Evolutionary conservation across 768 basidiomycete species (phyloP).

Genomic region (Russula virescens): DNA sequence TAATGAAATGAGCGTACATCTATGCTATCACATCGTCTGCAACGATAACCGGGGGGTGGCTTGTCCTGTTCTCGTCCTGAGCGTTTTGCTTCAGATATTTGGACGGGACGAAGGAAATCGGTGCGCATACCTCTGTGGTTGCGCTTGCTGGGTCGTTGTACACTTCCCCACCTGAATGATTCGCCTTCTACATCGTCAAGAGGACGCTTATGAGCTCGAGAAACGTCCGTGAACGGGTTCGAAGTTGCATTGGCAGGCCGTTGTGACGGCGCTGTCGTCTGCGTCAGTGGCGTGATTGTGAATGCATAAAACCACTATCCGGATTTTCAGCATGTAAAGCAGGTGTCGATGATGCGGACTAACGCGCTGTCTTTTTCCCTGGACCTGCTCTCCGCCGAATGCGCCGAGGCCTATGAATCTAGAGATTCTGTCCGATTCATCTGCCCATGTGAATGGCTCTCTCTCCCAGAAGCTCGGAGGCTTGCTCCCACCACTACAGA

Average conservation of each 20-base stretch:
- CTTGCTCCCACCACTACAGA: conserved; percentile 60
- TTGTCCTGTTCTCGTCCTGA: conserved; percentile 42
- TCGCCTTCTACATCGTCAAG: conserved; percentile 43
- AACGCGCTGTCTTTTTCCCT: conserved; percentile 80
- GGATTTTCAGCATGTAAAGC: conserved; percentile 7
- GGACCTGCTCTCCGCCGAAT: conserved; percentile 61
- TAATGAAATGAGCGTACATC: conserved; percentile 43
- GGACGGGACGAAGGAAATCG: neutral
- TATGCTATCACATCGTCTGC: conserved; percentile 66
- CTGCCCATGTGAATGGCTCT: conserved; percentile 85
- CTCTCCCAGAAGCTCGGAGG: conserved; percentile 89
- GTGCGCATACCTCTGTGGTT: conserved; percentile 43
- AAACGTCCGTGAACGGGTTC: conserved; percentile 58
- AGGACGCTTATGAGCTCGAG: conserved; percentile 47
- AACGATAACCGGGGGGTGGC: conserved; percentile 69
- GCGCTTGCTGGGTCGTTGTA: conserved; percentile 53
- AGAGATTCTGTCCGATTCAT: conserved; percentile 58
- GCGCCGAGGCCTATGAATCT: conserved; percentile 84
- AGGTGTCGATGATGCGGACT: conserved; percentile 28
- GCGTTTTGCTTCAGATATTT: neutral
- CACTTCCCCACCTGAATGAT: conserved; percentile 67
- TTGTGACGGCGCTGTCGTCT: conserved; percentile 33
- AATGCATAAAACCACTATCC: conserved; percentile 97
- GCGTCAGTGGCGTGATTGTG: conserved; percentile 57
- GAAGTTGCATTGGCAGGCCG: conserved; percentile 58